Evolutionary conservation across 2,329 filamentous ascomycete genomes (phyloP).

Genomic region (Fonsecaea multimorphosa): DNA sequence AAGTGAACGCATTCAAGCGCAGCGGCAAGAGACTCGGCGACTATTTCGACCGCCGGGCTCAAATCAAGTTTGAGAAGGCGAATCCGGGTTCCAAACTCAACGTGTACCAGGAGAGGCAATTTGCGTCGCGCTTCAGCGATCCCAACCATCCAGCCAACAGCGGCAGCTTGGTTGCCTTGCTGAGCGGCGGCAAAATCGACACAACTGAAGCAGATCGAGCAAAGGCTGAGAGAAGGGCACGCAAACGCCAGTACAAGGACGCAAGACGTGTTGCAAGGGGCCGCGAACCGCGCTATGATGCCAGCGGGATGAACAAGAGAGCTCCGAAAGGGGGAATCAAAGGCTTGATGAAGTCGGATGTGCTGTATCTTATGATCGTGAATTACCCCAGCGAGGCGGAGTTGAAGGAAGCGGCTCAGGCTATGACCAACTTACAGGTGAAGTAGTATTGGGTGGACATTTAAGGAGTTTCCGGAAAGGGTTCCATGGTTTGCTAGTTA

Average conservation of each 20-base stretch:
- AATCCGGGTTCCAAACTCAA: conserved; percentile 52
- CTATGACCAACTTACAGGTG: not conserved
- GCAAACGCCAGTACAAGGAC: conserved; percentile 15
- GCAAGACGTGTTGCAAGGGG: conserved; percentile 20
- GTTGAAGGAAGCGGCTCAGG: conserved; percentile 15
- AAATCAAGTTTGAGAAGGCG: conserved; percentile 49
- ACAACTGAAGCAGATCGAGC: conserved; percentile 19
- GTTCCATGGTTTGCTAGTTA: not conserved
- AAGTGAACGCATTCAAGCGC: conserved; percentile 36
- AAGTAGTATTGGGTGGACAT: not conserved
- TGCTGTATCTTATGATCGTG: conserved; percentile 29
- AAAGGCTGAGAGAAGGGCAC: conserved; percentile 12
- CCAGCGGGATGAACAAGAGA: conserved; percentile 8
- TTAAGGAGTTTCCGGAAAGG: not conserved
- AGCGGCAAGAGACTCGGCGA: conserved; percentile 48
- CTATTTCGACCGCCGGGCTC: conserved; percentile 58
- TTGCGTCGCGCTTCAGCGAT: conserved; percentile 57
- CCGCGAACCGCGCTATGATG: conserved; percentile 25
- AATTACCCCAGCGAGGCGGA: conserved; percentile 23
- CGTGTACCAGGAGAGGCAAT: conserved; percentile 43
- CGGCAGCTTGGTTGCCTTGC: conserved; percentile 53
- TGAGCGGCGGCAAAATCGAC: conserved; percentile 51
- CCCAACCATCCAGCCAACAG: conserved; percentile 58
- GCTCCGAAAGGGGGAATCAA: conserved; percentile 21
- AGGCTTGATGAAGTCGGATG: conserved; percentile 17